phyloP scores from a whole-genome alignment of 768 basidiomycete genomes.

The Neoboletus magnificus region DNA sequence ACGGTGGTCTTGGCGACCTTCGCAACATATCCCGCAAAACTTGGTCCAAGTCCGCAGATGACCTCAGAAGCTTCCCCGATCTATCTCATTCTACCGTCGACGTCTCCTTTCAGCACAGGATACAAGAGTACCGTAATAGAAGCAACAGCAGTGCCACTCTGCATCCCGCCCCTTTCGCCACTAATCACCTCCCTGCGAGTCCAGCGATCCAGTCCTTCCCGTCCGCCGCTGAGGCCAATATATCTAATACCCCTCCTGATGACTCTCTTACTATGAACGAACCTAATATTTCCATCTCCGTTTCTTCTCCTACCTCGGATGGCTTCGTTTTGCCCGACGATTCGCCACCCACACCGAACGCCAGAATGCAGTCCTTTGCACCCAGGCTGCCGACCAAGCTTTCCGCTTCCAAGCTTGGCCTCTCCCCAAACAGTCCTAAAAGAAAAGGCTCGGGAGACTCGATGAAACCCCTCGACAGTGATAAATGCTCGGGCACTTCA shows the following conservation, averaged over 20 bases:
- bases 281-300: constrained; percentile 44
- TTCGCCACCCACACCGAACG: constrained; percentile 46
- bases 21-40: constrained; percentile 64
- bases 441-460: constrained; percentile 48
- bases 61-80: constrained; percentile 56
- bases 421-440: constrained; percentile 51
- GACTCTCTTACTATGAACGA: constrained; percentile 20
- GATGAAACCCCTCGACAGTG: constrained; percentile 32
- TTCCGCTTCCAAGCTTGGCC: constrained; percentile 47
- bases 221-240: constrained; percentile 20
- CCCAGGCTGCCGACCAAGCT: constrained; percentile 71
- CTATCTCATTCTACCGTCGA: constrained; percentile 38
- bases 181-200: constrained; percentile 25
- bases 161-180: constrained; percentile 36
- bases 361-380: constrained; percentile 67
- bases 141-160: constrained; percentile 54
- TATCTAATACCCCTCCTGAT: constrained; percentile 22
- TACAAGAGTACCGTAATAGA: constrained; percentile 62
- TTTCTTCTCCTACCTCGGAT: constrained; percentile 43
- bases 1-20: constrained; percentile 58
- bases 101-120: constrained; percentile 53
- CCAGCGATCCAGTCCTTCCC: constrained; percentile 44
- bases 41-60: constrained; percentile 81
- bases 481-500: constrained; percentile 10
- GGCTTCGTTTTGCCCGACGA: constrained; percentile 32